A percentile compares a stretch with the other conserved stretches of the same genome.
Evolutionary conservation across 805 yeast species (phyloP).

Genomic region (Kregervanrija delftensis): DNA sequence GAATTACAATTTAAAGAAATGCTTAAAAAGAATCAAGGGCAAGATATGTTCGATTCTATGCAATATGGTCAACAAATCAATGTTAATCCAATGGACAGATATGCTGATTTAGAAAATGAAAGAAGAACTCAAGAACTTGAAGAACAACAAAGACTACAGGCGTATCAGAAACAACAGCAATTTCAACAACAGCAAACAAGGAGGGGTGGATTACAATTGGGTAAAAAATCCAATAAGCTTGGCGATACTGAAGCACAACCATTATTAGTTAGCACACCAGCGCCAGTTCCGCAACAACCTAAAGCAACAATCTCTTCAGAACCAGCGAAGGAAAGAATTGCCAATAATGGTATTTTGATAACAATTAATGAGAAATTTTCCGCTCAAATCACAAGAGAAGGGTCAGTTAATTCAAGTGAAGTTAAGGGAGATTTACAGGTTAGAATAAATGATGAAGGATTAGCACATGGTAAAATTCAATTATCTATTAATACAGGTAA

Average conservation of each 20-base stretch:
- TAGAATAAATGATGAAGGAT: constrained; percentile 70
- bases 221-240: constrained; percentile 37
- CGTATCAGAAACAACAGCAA: constrained; percentile 15
- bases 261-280: constrained; percentile 22
- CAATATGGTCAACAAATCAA: neutral
- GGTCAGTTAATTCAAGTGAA: constrained; percentile 61
- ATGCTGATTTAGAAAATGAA: neutral
- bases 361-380: constrained; percentile 69
- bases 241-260: constrained; percentile 24
- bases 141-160: constrained; percentile 8
- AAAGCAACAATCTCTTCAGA: constrained; percentile 12
- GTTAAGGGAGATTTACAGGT: constrained; percentile 87
- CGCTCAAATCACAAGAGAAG: constrained; percentile 80
- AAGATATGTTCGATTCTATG: constrained; percentile 3
- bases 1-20: constrained; percentile 77
- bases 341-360: constrained; percentile 74
- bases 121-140: constrained; percentile 17
- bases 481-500: constrained; percentile 44
- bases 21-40: constrained; percentile 51
- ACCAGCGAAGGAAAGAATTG: constrained; percentile 28
- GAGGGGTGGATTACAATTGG: constrained; percentile 75
- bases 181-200: constrained; percentile 33
- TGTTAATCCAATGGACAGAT: constrained; percentile 3
- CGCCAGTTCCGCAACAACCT: constrained; percentile 14
- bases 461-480: constrained; percentile 59